These are phyloP conservation scores for Starmera dryadoides DNA, from an alignment of 805 yeast species.

Conservation along the genomic window DNA sequence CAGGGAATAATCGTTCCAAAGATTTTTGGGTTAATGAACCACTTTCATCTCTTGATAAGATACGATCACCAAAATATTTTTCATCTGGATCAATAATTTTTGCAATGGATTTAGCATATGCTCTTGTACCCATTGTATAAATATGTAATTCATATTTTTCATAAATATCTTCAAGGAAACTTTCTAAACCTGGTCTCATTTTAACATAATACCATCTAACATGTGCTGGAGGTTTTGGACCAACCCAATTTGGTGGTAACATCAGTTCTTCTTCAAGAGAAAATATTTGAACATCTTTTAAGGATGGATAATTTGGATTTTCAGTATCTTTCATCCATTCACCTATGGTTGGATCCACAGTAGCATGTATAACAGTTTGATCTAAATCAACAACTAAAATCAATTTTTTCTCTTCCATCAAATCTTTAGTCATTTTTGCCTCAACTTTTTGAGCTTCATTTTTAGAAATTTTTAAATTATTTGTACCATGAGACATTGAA, in stretches of 20 bases:
- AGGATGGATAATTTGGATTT: slow-evolving; percentile 79
- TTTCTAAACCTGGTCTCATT: slow-evolving; percentile 77
- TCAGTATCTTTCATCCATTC: slow-evolving; percentile 88
- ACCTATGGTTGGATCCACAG: slow-evolving; percentile 95
- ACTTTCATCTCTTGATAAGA: slow-evolving; percentile 88
- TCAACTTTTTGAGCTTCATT: slow-evolving; percentile 86
- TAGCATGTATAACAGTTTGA: slow-evolving; percentile 96
- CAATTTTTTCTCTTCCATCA: slow-evolving; percentile 57
- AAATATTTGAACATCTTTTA: slow-evolving; percentile 76
- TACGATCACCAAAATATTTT: slow-evolving; percentile 80
- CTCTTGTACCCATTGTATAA: slow-evolving; percentile 96
- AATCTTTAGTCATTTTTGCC: slow-evolving; percentile 49
- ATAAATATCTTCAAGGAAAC: slow-evolving; percentile 59
- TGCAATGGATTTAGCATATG: slow-evolving; percentile 87
- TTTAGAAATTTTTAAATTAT: slow-evolving; percentile 74
- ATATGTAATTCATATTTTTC: slow-evolving; percentile 82
- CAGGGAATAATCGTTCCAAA: slow-evolving; percentile 83
- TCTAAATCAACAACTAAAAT: slow-evolving; percentile 94
- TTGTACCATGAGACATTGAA: slow-evolving; percentile 83
- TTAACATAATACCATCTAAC: slow-evolving; percentile 87
- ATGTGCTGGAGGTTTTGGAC: slow-evolving; percentile 47
- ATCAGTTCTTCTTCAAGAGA: slow-evolving; percentile 69
- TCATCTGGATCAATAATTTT: slow-evolving; percentile 88
- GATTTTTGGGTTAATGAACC: slow-evolving; percentile 89
- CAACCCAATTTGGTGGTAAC: slow-evolving; percentile 49